Evolutionary conservation across 371 early-diverging fungal genomes (phyloP), one percentile per base, ranked within the genome.

Genomic region (Mortierella sp.): DNA sequence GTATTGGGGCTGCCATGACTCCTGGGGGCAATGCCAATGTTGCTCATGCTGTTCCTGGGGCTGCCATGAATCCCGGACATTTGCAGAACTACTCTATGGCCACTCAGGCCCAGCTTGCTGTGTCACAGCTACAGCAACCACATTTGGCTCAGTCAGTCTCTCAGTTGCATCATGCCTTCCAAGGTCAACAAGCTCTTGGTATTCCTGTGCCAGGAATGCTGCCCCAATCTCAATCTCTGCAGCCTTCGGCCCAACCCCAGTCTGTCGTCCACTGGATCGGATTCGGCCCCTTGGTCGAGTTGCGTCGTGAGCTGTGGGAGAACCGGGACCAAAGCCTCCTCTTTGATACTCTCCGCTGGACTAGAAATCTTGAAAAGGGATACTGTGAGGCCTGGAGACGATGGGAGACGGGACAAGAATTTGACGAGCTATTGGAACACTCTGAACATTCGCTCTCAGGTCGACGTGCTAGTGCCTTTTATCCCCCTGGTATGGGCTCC

Each of bases 321-420:
- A 84, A 85, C 15, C 87, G 96, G 12, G 96, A 96, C 53, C 70
- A 71, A 11, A 91, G 89, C 45, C 88, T 92, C 2, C 80, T 97
- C 48, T 97, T 96, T 82, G 96, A 97, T 79, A 96, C 97, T 11
- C 75, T 81, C 52, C 86, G 92, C n/a, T 96, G 95, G 96, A 95
- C 95, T 2, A 84, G 88, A n/a, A 91, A 93, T 72, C 81, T 97
- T 52, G 96, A 96, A 84, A 83, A 84, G 29, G 95, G 92, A 0
- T 86, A 88, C 51, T 52, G 70, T 18, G 92, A 92, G 74, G 93
- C 93, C 21, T 94, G 94, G 95, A 84, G 85, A 44, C 88, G 93
- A 37, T 95, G 93, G 93, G 90, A 85, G 14, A 73, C 74, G n/a
- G 90, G 85, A 0, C 82, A 88, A 69, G 92, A 91, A 65, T 88